Percentiles rank a stretch among this genome's conserved stretches.
phyloP scores from a whole-genome alignment of 805 yeast genomes.

The Kodamaea hsintzibuensis region DNA sequence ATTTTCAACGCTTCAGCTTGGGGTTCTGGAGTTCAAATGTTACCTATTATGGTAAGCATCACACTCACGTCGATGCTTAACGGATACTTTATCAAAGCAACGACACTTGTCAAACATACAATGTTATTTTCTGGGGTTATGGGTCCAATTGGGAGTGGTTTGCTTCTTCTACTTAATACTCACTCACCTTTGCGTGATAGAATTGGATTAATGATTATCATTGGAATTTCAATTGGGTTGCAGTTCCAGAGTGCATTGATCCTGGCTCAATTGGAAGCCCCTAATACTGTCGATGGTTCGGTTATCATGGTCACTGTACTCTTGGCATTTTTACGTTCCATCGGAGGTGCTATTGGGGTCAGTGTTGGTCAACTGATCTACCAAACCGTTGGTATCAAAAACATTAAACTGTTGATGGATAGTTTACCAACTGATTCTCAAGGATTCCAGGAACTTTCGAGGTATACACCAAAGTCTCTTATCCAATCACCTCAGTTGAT shows the following conservation, averaged over 20 bases:
- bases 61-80: conserved; percentile 35
- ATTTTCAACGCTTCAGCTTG: conserved; percentile 42
- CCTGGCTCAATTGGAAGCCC: conserved; percentile 38
- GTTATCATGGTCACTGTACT: conserved; percentile 35
- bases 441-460: conserved; percentile 9
- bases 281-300: conserved; percentile 34
- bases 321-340: conserved; percentile 30
- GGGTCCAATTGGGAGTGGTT: conserved; percentile 13
- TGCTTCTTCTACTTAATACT: conserved; percentile 10
- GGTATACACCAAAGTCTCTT: neutral
- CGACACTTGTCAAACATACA: conserved; percentile 14
- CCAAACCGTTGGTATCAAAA: conserved; percentile 18
- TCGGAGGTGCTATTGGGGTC: conserved; percentile 35
- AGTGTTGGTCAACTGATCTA: conserved; percentile 33
- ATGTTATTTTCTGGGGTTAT: conserved; percentile 12
- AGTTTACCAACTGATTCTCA: conserved; percentile 12
- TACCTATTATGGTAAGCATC: conserved; percentile 44
- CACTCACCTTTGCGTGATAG: conserved; percentile 7
- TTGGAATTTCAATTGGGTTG: conserved; percentile 17
- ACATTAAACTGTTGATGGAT: conserved; percentile 18
- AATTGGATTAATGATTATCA: conserved; percentile 16
- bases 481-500: neutral
- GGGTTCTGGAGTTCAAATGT: conserved; percentile 45
- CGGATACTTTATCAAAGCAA: conserved; percentile 20
- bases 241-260: conserved; percentile 32